Base-by-base conservation (phyloP, 2,329 filamentous ascomycete genomes). In the Mollisiaceae sp. region DNA sequence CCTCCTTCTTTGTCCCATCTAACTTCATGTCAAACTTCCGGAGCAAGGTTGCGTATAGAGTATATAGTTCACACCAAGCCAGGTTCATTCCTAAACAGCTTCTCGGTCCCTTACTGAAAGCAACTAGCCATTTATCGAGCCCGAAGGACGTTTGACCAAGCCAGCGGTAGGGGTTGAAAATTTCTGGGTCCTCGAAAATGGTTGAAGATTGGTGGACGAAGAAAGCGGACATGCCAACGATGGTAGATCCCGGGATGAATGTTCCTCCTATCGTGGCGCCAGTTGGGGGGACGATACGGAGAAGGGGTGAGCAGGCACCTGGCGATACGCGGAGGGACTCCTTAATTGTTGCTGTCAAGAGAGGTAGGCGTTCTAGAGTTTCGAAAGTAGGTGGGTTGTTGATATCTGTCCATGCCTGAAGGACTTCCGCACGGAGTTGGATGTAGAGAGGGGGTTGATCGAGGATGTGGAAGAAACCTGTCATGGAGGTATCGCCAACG, bases 271-370 rank as follows among this genome's bases (percentile, higher is more conserved):
- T 88, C 45, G 86, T 84, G 43, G 83, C 81, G 20, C 90, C 90
- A 24, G 84, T 81, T 0, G 81, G 77, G 0, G 91, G 91, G 0
- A 91, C 89, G 59, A 93, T 81, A 65, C 92, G 86, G 77, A 93
- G 91, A 57, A 94, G 81, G 0, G 89, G 86, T 8, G 93, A 80
- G 0, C 90, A 90, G 0, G 89, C 84, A 0, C 91, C 89, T 0
- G 91, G 91, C 74, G 93, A 89, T 71, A 92, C 76, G n/a, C 91
- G 86, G 79, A 94, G 91, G 4, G 89, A 86, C 77, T 94, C 91
- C 74, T 93, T 91, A 72, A 94, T 84, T 58, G 87, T 67, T 39
- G 69, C 69, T 27, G 67, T 69, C 32, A 72, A 38, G 39, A 68
- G 63, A 1, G 77, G 72, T 47, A 82, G 67, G 50, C 73, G 75